Evolutionary conservation across 202 grass and related monocot species (phyloP).

Genomic region (Zizania palustris): DNA sequence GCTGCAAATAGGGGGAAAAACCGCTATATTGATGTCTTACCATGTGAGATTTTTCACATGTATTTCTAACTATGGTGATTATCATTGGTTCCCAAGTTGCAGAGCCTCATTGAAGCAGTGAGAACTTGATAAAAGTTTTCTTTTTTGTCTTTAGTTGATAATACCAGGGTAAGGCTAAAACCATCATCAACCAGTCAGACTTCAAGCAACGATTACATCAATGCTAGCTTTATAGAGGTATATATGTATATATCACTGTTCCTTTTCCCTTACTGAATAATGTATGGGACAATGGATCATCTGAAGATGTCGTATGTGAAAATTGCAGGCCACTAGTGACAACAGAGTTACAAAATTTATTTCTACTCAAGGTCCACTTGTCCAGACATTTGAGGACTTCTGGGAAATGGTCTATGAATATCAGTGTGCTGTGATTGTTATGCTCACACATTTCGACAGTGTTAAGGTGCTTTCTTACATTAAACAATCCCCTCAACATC

Average conservation of each 20-base stretch:
- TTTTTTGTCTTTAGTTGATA: conserved; percentile 62
- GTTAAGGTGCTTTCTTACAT: conserved; percentile 59
- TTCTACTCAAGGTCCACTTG: conserved; percentile 86
- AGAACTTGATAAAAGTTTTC: conserved; percentile 29
- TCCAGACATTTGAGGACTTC: conserved; percentile 79
- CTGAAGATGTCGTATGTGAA: conserved; percentile 1
- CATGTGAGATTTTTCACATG: conserved; percentile 59
- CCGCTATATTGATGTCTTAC: conserved; percentile 80
- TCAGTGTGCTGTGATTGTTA: conserved; percentile 77
- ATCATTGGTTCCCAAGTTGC: neutral
- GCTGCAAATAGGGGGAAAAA: conserved; percentile 71
- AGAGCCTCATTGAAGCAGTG: conserved; percentile 11
- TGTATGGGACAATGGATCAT: conserved; percentile 11
- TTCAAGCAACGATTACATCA: conserved; percentile 64
- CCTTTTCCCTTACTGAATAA: conserved; percentile 14
- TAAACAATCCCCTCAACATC: conserved; percentile 4
- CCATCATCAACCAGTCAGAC: conserved; percentile 33
- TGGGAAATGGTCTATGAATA: conserved; percentile 89
- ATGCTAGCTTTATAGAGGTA: conserved; percentile 90
- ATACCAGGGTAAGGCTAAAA: conserved; percentile 68
- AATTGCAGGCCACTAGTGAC: conserved; percentile 47
- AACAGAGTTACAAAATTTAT: conserved; percentile 73
- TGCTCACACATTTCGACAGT: conserved; percentile 76
- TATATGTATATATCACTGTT: conserved; percentile 15
- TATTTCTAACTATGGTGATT: conserved; percentile 33